phyloP scores from a whole-genome alignment of 2,329 filamentous ascomycete genomes.

The Chaetomium globosum region DNA sequence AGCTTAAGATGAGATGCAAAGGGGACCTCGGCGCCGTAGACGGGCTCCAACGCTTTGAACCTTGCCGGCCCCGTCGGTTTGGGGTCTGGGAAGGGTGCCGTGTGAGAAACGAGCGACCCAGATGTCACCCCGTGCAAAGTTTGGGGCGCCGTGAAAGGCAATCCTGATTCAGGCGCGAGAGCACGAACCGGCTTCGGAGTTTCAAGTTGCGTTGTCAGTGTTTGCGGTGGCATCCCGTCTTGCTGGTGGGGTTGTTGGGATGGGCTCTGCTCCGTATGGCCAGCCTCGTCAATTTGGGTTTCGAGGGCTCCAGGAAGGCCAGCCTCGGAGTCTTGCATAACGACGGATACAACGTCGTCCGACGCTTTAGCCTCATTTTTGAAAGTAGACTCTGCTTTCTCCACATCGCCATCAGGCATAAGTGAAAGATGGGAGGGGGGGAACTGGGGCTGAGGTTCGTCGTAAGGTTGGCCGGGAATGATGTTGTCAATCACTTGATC shows the following conservation, averaged over 20 bases:
- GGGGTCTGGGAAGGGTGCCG: background rate
- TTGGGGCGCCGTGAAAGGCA: background rate
- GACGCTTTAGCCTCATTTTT: background rate
- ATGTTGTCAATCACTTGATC: constrained; percentile 20
- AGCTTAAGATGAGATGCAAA: constrained; percentile 27
- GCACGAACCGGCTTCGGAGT: background rate
- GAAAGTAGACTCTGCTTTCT: background rate
- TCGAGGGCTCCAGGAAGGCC: background rate
- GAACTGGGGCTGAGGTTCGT: constrained; percentile 12
- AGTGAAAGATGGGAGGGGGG: constrained; percentile 7
- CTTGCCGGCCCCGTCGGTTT: constrained; percentile 25
- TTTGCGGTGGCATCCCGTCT: background rate
- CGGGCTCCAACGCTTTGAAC: constrained; percentile 27
- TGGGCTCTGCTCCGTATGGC: background rate
- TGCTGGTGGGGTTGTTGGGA: background rate
- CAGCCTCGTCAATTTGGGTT: background rate
- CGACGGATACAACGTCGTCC: background rate
- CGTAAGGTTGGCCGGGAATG: constrained; percentile 16
- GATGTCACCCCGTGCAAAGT: background rate
- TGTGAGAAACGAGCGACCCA: background rate
- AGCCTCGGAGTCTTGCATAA: background rate
- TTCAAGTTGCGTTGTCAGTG: constrained; percentile 7
- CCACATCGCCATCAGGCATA: background rate
- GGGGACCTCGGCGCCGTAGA: constrained; percentile 29
- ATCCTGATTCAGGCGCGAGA: background rate